Conservation (phyloP, 2,329 filamentous ascomycete genomes). For the Coniella vitis region DNA sequence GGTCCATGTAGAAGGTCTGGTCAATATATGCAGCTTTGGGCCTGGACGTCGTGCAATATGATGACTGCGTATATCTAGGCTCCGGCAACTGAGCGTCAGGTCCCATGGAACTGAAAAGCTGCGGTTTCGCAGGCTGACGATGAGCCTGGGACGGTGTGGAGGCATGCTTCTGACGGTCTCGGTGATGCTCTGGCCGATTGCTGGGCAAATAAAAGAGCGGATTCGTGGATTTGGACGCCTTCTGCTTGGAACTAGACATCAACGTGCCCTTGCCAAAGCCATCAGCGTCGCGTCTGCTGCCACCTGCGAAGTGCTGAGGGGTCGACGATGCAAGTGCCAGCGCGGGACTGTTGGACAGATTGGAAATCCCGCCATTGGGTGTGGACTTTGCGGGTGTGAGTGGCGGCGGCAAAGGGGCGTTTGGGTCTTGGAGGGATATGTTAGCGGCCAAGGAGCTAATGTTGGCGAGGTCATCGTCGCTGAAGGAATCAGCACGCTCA, state of each 20-base stretch:
- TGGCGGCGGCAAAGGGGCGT: conserved; percentile 1
- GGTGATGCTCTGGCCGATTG: conserved; percentile 51
- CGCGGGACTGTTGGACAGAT: conserved; percentile 25
- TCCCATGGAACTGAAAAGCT: conserved; percentile 41
- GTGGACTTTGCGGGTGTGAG: conserved; percentile 33
- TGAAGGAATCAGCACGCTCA: conserved; percentile 26
- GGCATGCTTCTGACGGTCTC: conserved; percentile 40
- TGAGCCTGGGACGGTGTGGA: conserved; percentile 29
- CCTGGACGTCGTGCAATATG: conserved; percentile 10
- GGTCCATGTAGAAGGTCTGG: conserved; percentile 60
- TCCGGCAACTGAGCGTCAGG: conserved; percentile 23
- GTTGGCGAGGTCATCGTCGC: conserved; percentile 30
- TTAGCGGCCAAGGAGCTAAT: conserved; percentile 27
- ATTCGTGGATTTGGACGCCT: conserved; percentile 34
- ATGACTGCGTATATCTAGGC: conserved; percentile 27
- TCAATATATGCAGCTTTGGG: conserved; percentile 26
- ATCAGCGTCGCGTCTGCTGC: conserved; percentile 21
- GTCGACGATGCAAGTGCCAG: conserved; percentile 4
- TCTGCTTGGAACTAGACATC: conserved; percentile 46
- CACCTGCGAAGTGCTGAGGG: conserved; percentile 6
- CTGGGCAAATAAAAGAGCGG: conserved; percentile 46
- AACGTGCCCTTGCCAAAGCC: conserved; percentile 35
- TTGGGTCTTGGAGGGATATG: conserved; percentile 12
- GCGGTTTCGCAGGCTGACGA: conserved; percentile 27
- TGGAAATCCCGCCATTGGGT: conserved; percentile 23